Percentiles rank a stretch among this genome's conserved stretches.
These are phyloP conservation scores for Curvularia verruculosa DNA, from an alignment of 2,329 filamentous ascomycete genomes.

Conservation along the genomic window DNA sequence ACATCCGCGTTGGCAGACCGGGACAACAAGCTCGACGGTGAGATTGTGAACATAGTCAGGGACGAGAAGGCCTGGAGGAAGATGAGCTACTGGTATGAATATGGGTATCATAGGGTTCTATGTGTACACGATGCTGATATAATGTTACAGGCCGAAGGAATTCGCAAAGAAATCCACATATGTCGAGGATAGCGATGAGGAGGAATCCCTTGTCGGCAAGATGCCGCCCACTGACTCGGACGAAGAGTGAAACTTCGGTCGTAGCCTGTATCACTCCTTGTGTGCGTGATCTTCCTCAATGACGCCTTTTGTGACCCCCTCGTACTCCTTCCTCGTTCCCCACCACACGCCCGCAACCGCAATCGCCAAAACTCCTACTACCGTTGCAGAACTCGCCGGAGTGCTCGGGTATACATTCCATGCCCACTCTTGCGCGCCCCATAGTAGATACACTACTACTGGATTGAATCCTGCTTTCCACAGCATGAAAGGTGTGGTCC, in stretches of 20 bases:
- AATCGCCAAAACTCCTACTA: conserved; percentile 72
- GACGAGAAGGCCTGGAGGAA: conserved; percentile 94
- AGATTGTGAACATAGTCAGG: conserved; percentile 90
- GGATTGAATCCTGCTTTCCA: conserved; percentile 78
- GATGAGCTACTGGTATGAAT: conserved; percentile 73
- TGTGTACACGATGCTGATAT: conserved; percentile 30
- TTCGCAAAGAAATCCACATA: conserved; percentile 70
- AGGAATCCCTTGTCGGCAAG: conserved; percentile 80
- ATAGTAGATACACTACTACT: conserved; percentile 69
- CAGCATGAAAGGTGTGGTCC: conserved; percentile 84
- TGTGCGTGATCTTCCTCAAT: conserved; percentile 41
- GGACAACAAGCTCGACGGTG: conserved; percentile 80
- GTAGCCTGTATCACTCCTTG: conserved; percentile 30
- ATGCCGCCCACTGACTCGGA: conserved; percentile 85
- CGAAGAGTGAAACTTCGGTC: conserved; percentile 53
- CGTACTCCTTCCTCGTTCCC: conserved; percentile 57
- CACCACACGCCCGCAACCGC: conserved; percentile 70
- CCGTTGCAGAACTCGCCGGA: conserved; percentile 65
- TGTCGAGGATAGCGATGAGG: conserved; percentile 70
- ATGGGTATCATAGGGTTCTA: conserved; percentile 24
- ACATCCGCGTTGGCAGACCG: conserved; percentile 67
- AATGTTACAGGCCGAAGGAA: conserved; percentile 72
- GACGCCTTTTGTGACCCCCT: conserved; percentile 42
- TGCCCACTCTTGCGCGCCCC: conserved; percentile 84
- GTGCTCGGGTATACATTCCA: conserved; percentile 96